These are phyloP conservation scores for Lactifluus echinatus DNA, from an alignment of 768 basidiomycete genomes.

Conservation along the genomic window DNA sequence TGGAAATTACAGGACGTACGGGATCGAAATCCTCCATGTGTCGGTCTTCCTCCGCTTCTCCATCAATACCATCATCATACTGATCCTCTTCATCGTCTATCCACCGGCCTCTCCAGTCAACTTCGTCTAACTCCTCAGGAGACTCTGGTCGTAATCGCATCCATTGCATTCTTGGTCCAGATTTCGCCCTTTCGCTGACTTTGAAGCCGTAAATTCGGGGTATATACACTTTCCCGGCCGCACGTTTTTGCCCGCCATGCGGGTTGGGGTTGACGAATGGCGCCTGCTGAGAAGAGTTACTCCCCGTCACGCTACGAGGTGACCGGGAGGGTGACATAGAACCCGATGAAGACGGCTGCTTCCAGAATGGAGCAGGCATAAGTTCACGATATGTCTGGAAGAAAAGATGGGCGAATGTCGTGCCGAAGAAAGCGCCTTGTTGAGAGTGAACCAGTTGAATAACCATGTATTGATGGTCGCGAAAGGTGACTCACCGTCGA, in stretches of 20 bases:
- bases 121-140: constrained; percentile 71
- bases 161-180: constrained; percentile 97
- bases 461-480: background rate
- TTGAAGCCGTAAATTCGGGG: constrained; percentile 97
- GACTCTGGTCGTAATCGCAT: constrained; percentile 78
- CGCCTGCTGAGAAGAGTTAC: constrained; percentile 35
- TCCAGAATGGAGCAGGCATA: constrained; percentile 90
- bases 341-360: constrained; percentile 45
- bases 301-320: constrained; percentile 43
- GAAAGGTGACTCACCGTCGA: constrained; percentile 64
- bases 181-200: constrained; percentile 90
- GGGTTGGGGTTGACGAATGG: constrained; percentile 84
- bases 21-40: constrained; percentile 86
- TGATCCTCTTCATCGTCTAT: constrained; percentile 71
- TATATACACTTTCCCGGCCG: constrained; percentile 78
- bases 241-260: constrained; percentile 82
- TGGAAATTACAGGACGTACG: constrained; percentile 34
- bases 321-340: constrained; percentile 46
- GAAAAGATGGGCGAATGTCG: constrained; percentile 96
- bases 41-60: constrained; percentile 42
- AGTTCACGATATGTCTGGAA: constrained; percentile 97
- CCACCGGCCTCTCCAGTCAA: constrained; percentile 90
- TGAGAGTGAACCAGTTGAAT: background rate
- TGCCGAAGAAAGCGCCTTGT: constrained; percentile 96
- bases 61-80: constrained; percentile 43